Evolutionary conservation across 148 eudicot species (phyloP).

Genomic region (Rhododendron vialii): DNA sequence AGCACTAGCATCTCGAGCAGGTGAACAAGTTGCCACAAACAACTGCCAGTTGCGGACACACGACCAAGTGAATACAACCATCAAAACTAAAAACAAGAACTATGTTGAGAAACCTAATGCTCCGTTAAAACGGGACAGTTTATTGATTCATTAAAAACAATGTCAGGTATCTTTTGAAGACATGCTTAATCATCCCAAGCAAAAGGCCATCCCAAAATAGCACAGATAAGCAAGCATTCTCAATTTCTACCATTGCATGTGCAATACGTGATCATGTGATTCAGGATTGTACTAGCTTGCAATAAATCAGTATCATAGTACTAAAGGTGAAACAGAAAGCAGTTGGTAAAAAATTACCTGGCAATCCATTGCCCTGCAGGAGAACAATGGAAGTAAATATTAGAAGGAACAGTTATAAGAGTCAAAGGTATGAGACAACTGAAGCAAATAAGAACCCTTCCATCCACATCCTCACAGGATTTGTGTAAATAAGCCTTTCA

Average conservation of each 20-base stretch:
- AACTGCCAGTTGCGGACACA: constrained; percentile 34
- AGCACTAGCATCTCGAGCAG: constrained; percentile 75
- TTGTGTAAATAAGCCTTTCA: background rate
- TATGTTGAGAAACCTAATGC: background rate
- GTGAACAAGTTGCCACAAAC: constrained; percentile 87
- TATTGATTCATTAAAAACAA: background rate
- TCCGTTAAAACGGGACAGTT: background rate
- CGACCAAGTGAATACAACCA: background rate
- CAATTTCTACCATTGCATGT: background rate
- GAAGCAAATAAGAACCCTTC: background rate
- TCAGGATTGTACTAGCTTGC: background rate
- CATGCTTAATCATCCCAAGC: background rate
- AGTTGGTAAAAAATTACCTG: constrained; percentile 45
- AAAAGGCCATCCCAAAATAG: background rate
- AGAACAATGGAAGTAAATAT: constrained; percentile 5
- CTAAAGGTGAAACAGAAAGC: background rate
- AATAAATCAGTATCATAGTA: background rate
- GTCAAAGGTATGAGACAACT: background rate
- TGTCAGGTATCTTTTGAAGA: background rate
- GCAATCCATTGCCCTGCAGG: constrained; percentile 93
- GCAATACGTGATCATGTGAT: background rate
- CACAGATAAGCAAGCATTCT: background rate
- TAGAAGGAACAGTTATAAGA: background rate
- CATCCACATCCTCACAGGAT: background rate
- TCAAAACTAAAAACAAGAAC: background rate